Conservation (phyloP, 192 early-diverging fungal genomes). For the Fimicolochytrium jonesii region DNA sequence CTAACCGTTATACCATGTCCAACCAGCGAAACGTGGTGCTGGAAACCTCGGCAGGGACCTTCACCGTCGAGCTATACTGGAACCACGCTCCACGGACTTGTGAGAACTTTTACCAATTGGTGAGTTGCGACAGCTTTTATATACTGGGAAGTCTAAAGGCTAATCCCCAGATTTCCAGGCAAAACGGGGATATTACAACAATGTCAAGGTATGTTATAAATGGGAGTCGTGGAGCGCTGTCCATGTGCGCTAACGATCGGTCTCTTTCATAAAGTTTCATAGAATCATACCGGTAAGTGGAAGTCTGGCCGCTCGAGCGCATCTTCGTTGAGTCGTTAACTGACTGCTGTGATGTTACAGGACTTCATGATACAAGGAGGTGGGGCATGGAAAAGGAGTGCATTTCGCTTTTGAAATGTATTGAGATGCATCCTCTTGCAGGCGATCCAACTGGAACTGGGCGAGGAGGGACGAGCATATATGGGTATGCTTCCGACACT, state of each 20-base stretch:
- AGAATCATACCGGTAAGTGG: conserved; percentile 59
- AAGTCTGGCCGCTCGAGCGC: no score
- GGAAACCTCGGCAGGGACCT: conserved; percentile 46
- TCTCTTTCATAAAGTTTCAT: conserved; percentile 57
- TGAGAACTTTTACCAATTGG: conserved; percentile 80
- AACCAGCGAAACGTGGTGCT: conserved; percentile 25
- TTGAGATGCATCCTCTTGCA: no score
- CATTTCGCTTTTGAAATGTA: not conserved
- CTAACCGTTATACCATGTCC: no score
- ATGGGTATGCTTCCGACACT: conserved; percentile 53
- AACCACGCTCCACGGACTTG: conserved; percentile 76
- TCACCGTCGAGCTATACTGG: conserved; percentile 81
- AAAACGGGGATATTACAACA: conserved; percentile 79
- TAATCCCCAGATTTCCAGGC: no score
- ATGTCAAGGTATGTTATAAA: conserved; percentile 52
- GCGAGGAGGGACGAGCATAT: conserved; percentile 78
- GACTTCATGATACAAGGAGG: conserved; percentile 98
- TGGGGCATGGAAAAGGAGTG: not conserved
- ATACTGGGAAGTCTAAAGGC: no score
- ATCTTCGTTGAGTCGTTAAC: no score
- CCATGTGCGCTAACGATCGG: not conserved
- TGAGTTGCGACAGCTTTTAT: no score
- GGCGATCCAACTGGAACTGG: conserved; percentile 94
- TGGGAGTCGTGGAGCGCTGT: not conserved
- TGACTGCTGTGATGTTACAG: conserved; percentile 22